phyloP scores from a whole-genome alignment of 164 flowering plant species.

The Paratinospora sagittata region DNA sequence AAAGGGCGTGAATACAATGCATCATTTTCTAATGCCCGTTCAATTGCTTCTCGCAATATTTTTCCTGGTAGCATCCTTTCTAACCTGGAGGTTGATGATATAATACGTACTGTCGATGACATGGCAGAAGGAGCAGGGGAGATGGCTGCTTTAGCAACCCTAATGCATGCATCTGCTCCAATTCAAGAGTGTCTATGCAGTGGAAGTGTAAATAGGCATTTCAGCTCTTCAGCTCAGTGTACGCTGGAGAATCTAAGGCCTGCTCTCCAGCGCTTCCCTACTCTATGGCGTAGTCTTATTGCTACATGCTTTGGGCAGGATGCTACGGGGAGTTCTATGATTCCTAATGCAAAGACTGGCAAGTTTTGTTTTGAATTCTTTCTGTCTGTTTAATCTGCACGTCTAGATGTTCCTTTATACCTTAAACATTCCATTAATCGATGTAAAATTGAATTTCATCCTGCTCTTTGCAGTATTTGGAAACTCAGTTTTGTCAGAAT shows the following conservation, averaged over 20 bases:
- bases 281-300: conserved; percentile 81
- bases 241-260: conserved; percentile 90
- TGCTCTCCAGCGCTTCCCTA: conserved; percentile 71
- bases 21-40: conserved; percentile 81
- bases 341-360: conserved; percentile 50
- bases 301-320: conserved; percentile 81
- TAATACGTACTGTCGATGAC: conserved; percentile 80
- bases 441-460: conserved; percentile 6
- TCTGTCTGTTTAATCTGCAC: not conserved
- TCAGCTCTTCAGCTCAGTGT: conserved; percentile 77
- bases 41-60: conserved; percentile 46
- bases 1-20: conserved; percentile 89
- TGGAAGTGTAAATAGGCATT: conserved; percentile 76
- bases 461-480: conserved; percentile 34
- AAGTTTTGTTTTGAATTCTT: conserved; percentile 10
- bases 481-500: conserved; percentile 58
- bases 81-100: conserved; percentile 57
- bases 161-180: conserved; percentile 83
- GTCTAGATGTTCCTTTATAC: not conserved
- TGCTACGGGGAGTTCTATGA: conserved; percentile 32
- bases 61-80: conserved; percentile 36
- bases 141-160: conserved; percentile 92
- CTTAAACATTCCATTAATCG: not conserved
- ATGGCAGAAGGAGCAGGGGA: conserved; percentile 98
- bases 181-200: conserved; percentile 73